Evolutionary conservation across 305 asterid species (phyloP), one percentile per base, ranked within the genome.

Genomic region (Fraxinus floribunda): DNA sequence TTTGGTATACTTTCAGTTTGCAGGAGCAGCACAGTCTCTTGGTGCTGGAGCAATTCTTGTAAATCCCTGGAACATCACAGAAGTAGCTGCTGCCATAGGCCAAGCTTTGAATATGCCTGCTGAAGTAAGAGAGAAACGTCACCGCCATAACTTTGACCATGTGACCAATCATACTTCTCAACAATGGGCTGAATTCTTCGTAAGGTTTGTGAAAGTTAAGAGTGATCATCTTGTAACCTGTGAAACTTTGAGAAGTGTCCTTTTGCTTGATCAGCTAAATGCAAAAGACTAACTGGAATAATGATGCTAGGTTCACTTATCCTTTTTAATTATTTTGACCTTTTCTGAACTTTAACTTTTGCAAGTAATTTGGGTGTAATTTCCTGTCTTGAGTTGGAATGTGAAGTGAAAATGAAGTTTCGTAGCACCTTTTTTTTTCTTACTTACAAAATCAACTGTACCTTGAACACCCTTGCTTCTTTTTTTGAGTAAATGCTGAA

Each of bases 31-130:
- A 79, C 99, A 96, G 76, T 96, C 99, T 38, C 91, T 96, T 81
- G 99, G 99, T 72, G 99, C 99, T 75, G 98, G 99, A 75, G 99
- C 99, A 22, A 90, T 96, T 89, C 98, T 94, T 34, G 98, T 96
- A 79, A 96, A 96, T 89, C 99, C 99, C 10, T 96, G 99, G 99
- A 96, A 96, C 89, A 90, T 94, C 79, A 91, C 98, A 57, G 99
- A 96, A 87, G 98, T 96, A 85, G 98, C 99, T 84, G 84, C 92
- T 60, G 95, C 98, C 16, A 96, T 96, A 49, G 93, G 83, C 73
- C 91, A 93, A 83, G 99, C 99, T 87, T 84, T 96, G 89, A 85
- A 92, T 79, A 96, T 96, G 99, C 62, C 88, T 4, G 87, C 91
- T 77, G 99, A 92, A 79, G 97, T 92, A 89, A 88, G 99, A 89